Base-by-base conservation (phyloP, 768 basidiomycete species). In the Lactarius hengduanensis region DNA sequence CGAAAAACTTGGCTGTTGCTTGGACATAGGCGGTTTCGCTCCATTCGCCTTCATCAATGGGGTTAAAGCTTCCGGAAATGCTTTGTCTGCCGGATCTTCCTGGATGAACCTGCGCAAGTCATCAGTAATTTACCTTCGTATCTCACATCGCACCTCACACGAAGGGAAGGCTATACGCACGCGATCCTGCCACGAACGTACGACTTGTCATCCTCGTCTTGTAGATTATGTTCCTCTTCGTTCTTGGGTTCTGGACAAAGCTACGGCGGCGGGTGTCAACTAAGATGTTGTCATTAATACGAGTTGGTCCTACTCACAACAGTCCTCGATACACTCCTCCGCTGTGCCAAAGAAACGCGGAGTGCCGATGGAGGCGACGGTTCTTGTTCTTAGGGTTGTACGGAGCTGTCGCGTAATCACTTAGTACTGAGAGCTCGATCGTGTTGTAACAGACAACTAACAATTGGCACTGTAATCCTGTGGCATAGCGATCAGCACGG, bases 1-100 rank as follows among this genome's bases (percentile, higher is more conserved):
- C 71, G 75, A 88, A 87, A 64, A 89, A 81, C 64, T 80, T 79
- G 63, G 84, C 82, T 0, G 80, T 79, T 16, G 78, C 79, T 13
- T 82, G 83, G 67, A 86, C 79, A 72, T 87, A 89, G 10, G 83
- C 85, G 67, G 85, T 83, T 40, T 79, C 84, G 64, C 81, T 80
- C 87, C 86, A 89, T 78, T 87, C 85, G 13, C 84, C 85, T 15
- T 81, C 83, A 67, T 89, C 86, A 71, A 87, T 87, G 0, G 86
- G 86, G 61, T 85, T 83, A 78, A 88, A 88, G 71, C 83, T 84
- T 1, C 86, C 86, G 0, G 85, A 82, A 47, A 87, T 81, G 45
- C 76, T 82, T 72, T 88, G 86, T 11, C 85, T 83, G 0, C 85
- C 85, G 3, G 86, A 67, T 87, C 81, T 61, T 86, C 83, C 69